A percentile compares a stretch with the other conserved stretches of the same genome.
Evolutionary conservation across 2,329 filamentous ascomycete genomes (phyloP).

Genomic region (Didymella pomorum): DNA sequence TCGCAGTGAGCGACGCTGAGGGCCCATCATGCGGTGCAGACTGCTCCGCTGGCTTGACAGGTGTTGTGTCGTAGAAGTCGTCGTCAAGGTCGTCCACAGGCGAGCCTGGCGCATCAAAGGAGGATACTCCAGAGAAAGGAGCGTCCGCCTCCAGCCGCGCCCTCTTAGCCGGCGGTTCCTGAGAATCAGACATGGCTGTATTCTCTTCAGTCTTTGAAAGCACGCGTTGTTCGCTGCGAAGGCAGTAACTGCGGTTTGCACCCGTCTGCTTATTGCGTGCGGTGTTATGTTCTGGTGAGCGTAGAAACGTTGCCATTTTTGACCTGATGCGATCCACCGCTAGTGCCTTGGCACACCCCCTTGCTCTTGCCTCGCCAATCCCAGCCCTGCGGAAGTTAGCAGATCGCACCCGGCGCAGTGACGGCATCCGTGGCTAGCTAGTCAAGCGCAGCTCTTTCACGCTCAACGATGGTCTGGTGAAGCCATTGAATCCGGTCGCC

Average conservation of each 20-base stretch:
- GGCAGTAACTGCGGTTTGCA: constrained; percentile 41
- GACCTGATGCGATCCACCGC: constrained; percentile 26
- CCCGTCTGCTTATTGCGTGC: constrained; percentile 39
- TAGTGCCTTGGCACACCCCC: constrained; percentile 31
- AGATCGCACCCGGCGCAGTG: constrained; percentile 16
- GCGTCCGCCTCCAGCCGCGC: constrained; percentile 51
- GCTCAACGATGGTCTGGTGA: constrained; percentile 3
- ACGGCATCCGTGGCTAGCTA: constrained; percentile 21
- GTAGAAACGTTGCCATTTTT: constrained; percentile 40
- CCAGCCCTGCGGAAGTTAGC: constrained; percentile 33
- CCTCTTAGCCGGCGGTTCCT: constrained; percentile 53
- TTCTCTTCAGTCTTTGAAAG: constrained; percentile 37
- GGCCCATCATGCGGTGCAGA: constrained; percentile 28
- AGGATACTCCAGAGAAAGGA: constrained; percentile 44
- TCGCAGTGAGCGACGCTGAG: constrained; percentile 31
- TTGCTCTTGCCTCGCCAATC: not conserved
- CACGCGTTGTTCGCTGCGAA: constrained; percentile 36
- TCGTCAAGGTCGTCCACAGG: constrained; percentile 52
- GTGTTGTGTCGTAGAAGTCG: constrained; percentile 50
- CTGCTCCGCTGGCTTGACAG: constrained; percentile 38
- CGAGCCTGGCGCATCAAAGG: constrained; percentile 49
- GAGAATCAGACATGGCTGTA: constrained; percentile 46
- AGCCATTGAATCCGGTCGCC: constrained; percentile 11
- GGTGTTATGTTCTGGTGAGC: constrained; percentile 33
- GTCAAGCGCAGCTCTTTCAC: constrained; percentile 15